Base-by-base conservation (phyloP, 352 stramenopile species). In the Pythium plurisporium region DNA sequence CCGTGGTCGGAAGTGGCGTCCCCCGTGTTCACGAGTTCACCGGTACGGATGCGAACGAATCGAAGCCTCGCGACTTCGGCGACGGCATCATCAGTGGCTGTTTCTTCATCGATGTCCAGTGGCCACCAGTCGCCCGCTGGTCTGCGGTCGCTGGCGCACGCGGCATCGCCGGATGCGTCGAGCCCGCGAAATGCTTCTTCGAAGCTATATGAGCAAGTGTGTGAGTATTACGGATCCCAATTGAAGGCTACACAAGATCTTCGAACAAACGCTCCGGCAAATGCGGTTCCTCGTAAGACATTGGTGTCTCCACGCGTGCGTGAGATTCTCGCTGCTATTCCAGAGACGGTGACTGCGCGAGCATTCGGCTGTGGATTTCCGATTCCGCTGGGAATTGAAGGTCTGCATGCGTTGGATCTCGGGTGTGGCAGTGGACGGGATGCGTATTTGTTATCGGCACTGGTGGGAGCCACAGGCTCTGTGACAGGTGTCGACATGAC, bases 401-500 rank as follows among this genome's bases (percentile, higher is more conserved):
- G 22, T 59, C 66, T 67, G 73, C 62, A 60, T 10, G 79, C 97
- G 23, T 65, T 98, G 23, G 89, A 97, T 67, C 65, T 98, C 3
- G 89, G 91, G 22, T 94, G 85, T 65, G 89, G 89, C 31, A 78
- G 77, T 22, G 91, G 91, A 17, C 67, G 89, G 6, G 89, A 98
- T 65, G 83, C 89, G 17, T 98, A 94, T 69, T 74, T 95, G 48
- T 79, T 74, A 1, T 76, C 77, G 45, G 77, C 91, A 60, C 72
- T 97, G 11, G 88, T 97, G 0, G 91, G 91, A 11, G 33, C 69
- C 0, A 74, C 69, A 12, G 91, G 91, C 0, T 76, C 65, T 20
- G 87, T 97, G 10, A 81, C 93, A 37, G 91, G 89, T 14, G 85
- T 98, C 19, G 91, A 97, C 64, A 93, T 97, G 80, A 96, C 86